Evolutionary conservation across 2,329 filamentous ascomycete species (phyloP).

Genomic region (Cadophora sp.): DNA sequence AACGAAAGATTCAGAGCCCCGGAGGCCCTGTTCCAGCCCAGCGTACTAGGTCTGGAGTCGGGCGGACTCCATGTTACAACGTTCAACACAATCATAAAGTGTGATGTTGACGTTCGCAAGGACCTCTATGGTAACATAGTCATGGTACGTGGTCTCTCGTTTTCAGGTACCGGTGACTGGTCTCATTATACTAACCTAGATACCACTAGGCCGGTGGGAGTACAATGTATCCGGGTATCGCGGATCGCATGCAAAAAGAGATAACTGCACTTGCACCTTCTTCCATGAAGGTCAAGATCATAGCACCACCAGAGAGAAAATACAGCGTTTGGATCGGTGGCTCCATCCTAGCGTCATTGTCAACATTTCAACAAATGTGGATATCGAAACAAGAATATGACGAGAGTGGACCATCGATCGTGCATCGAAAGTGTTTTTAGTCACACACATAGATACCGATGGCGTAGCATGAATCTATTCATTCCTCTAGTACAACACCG

Average conservation of each 20-base stretch:
- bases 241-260: constrained; percentile 99
- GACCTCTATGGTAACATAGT: constrained; percentile 99
- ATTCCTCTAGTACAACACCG: too few species aligned
- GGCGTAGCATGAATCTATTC: too few species aligned
- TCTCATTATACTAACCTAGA: too few species aligned
- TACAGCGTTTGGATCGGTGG: constrained; percentile 99
- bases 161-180: too few species aligned
- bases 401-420: constrained; percentile 98
- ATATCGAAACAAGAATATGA: constrained; percentile 99
- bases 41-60: constrained; percentile 95
- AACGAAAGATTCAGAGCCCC: constrained; percentile 99
- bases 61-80: constrained; percentile 99
- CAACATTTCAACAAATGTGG: constrained; percentile 99
- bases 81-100: constrained; percentile 99
- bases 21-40: constrained; percentile 99
- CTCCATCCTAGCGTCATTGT: constrained; percentile 98
- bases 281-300: constrained; percentile 99
- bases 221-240: constrained; percentile 99
- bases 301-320: constrained; percentile 99
- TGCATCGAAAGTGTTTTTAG: constrained; percentile 99
- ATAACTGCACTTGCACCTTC: constrained; percentile 99
- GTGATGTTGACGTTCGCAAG: constrained; percentile 99
- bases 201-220: constrained; percentile 98
- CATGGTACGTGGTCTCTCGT: constrained; percentile 96
- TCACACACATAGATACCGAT: too few species aligned